Percentiles rank a stretch among this genome's conserved stretches.
Evolutionary conservation across 208 protist genomes (phyloP).

Genomic region (Acanthamoeba lugdunensis): DNA sequence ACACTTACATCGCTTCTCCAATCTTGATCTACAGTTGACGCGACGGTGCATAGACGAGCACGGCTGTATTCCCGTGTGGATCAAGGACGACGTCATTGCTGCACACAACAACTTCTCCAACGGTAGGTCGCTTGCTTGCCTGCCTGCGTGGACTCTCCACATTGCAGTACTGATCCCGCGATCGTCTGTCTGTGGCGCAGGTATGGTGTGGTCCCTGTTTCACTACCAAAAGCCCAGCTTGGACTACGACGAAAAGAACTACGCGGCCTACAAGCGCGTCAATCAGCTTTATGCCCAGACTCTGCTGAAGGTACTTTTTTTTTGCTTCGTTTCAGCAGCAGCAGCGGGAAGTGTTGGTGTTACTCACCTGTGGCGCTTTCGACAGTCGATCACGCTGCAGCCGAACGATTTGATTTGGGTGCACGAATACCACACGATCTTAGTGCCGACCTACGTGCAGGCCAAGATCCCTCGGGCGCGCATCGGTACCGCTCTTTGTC

Average conservation of each 20-base stretch:
- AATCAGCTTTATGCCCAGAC: constrained; percentile 44
- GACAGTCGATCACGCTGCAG: not conserved
- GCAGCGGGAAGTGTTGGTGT: not conserved
- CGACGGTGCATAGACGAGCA: constrained; percentile 35
- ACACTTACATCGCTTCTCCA: not conserved
- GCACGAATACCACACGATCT: constrained; percentile 46
- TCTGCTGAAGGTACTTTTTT: not conserved
- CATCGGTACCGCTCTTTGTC: constrained; percentile 69
- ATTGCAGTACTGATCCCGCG: not conserved
- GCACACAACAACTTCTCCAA: constrained; percentile 48
- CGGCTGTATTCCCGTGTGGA: constrained; percentile 49
- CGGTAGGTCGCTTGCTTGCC: not conserved
- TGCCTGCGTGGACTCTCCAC: no score
- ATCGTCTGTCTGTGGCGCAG: not conserved
- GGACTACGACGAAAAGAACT: constrained; percentile 47
- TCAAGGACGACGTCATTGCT: constrained; percentile 16
- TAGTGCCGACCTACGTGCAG: constrained; percentile 3
- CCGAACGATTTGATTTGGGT: constrained; percentile 44
- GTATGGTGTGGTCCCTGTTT: constrained; percentile 51
- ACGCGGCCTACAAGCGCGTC: constrained; percentile 28
- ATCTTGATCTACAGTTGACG: not conserved
- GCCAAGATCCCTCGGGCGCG: constrained; percentile 13
- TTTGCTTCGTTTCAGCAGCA: no score
- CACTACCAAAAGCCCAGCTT: constrained; percentile 41
- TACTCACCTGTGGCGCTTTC: not conserved